Percentiles rank a stretch among this genome's conserved stretches.
phyloP scores from a whole-genome alignment of 2,329 filamentous ascomycete species.

The Fusarium miscanthi region DNA sequence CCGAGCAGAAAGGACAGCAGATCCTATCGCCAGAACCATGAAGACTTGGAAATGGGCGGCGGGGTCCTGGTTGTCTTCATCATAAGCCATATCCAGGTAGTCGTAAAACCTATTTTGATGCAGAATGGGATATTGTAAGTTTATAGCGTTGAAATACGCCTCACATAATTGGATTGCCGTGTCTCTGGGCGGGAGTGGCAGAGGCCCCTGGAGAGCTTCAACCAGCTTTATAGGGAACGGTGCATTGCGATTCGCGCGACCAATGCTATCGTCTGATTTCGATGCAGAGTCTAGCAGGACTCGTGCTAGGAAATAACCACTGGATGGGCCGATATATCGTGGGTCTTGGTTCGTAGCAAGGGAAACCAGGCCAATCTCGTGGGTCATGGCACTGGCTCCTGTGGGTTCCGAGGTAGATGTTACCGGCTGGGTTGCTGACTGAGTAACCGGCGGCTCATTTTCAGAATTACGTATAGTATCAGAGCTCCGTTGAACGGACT shows the following conservation, averaged over 20 bases:
- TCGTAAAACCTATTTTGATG: constrained; percentile 57
- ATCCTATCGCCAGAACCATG: constrained; percentile 64
- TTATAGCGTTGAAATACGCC: constrained; percentile 61
- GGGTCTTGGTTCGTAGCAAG: constrained; percentile 59
- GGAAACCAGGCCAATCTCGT: constrained; percentile 65
- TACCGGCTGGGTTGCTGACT: fast-evolving
- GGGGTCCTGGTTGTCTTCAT: constrained; percentile 42
- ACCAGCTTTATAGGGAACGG: constrained; percentile 47
- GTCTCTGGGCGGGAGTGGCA: constrained; percentile 47
- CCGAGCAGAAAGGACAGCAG: constrained; percentile 57
- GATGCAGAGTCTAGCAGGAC: constrained; percentile 57
- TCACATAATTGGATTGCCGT: constrained; percentile 55
- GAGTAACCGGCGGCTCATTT: fast-evolving
- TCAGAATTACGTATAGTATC: fast-evolving
- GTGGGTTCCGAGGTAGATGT: constrained; percentile 19
- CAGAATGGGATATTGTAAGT: constrained; percentile 61
- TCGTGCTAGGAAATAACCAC: constrained; percentile 64
- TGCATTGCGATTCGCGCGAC: constrained; percentile 1
- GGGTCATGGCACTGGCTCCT: constrained; percentile 49
- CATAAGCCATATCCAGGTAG: constrained; percentile 53
- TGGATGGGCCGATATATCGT: constrained; percentile 66
- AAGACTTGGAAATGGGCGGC: constrained; percentile 59
- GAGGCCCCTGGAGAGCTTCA: constrained; percentile 48
- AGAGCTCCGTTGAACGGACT: background rate
- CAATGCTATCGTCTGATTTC: constrained; percentile 33